Base-by-base conservation (phyloP, 495 filamentous ascomycete species). In the Podospora didyma region DNA sequence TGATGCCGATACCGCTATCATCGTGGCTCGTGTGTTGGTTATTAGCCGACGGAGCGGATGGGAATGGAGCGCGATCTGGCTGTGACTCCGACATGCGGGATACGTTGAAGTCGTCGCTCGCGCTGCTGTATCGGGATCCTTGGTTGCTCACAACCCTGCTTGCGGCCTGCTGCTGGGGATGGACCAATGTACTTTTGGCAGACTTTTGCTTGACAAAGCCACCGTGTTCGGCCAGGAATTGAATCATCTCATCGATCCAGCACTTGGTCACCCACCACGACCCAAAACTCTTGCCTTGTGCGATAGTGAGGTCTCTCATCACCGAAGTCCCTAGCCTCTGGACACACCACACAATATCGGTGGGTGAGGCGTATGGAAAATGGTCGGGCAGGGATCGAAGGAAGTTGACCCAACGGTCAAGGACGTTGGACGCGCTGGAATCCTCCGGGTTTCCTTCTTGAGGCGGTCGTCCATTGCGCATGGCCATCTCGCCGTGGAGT, bases 201-300 rank as follows among this genome's bases (percentile, higher is more conserved):
- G 51, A 65, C 51, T 64, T 73, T 19, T 72, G 68, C 53, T 83
- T 82, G 78, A 97, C 83, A 67, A 97, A 97, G 0, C 94, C 94
- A 19, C 94, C 94, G 54, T 92, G 87, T 63, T 96, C 91, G 0
- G 90, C 92, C 61, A 95, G 79, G 83, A 94, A 97, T 37, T 86
- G 74, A 63, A 92, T 84, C 92, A 96, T 95, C 72, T 97, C 94
- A 67, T 97, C 93, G 51, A 98, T 82, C 78, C 92, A 98, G 51
- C 92, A 90, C 67, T 97, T 96, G n/a, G 90, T 92, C 52, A 96
- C 88, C 91, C 94, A 97, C 94, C 94, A 98, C 2, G 89, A 86
- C 14, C 90, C 90, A 65, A 96, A 98, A 63, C 89, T 96, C 56
- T 85, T 82, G 10, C 89, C 90, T 57, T 88, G 85, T 22, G 81